Evolutionary conservation across 2,329 filamentous ascomycete genomes (phyloP).

Genomic region (Fusarium anthophilum): DNA sequence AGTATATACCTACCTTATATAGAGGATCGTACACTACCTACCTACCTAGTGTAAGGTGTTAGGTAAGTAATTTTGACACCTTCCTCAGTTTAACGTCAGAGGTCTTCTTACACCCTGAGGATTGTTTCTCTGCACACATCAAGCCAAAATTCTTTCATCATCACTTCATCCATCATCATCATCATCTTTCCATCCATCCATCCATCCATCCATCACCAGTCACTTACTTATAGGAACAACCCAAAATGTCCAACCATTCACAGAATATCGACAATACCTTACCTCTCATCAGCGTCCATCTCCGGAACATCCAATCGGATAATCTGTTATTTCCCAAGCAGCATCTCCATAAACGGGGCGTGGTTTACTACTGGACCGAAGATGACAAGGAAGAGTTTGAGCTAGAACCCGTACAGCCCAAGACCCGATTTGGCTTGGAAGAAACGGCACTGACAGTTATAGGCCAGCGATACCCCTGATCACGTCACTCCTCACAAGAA

Average conservation of each 20-base stretch:
- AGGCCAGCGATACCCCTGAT: neutral
- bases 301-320: neutral
- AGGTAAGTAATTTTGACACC: too few relatives aligned
- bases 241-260: neutral
- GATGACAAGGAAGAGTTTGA: neutral
- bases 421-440: neutral
- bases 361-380: neutral
- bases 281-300: neutral
- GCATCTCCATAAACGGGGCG: neutral
- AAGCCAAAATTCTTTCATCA: neutral
- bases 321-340: neutral
- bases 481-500: neutral
- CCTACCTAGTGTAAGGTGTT: too few relatives aligned
- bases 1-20: too few relatives aligned
- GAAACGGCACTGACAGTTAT: neutral
- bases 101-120: too few relatives aligned
- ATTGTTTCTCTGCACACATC: neutral
- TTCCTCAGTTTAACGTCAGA: too few relatives aligned
- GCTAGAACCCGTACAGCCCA: neutral
- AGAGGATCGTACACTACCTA: too few relatives aligned
- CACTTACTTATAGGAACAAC: neutral
- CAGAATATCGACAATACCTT: neutral
- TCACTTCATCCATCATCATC: too few relatives aligned
- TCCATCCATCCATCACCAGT: neutral
- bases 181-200: neutral